Evolutionary conservation across 495 filamentous ascomycete species (phyloP), one percentile per base, ranked within the genome.

Genomic region (Chaetomidium leptoderma): DNA sequence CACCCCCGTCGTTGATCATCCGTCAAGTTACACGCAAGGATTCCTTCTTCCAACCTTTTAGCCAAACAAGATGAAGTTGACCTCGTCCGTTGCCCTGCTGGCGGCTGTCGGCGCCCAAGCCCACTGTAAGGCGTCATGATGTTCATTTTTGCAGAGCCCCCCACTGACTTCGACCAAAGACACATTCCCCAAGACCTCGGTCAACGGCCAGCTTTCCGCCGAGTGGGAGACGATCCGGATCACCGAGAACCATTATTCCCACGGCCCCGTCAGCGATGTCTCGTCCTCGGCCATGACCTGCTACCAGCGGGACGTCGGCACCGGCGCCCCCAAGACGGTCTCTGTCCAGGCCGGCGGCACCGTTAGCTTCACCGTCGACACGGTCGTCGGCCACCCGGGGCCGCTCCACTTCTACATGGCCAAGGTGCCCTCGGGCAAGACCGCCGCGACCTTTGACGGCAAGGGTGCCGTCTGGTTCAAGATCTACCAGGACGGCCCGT

Each of bases 391-490:
- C 58, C 63, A 76, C 63, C 72, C 74, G 0, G 75, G 74, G 0
- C 72, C 74, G 8, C 59, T 68, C 43, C 80, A 72, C 62, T 77
- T 78, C 60, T 79, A 79, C 51, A 63, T 70, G 54, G 79, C 78
- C 30, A 70, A 81, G 64, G 80, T 77, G 2, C 78, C 78, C 2
- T 53, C 64, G 0, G 78, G 76, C 46, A 40, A 76, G 63, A 74
- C 74, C 0, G 76, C 75, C 0, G 71, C 71, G 13, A 66, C 68
- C 39, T 81, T 71, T 51, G 75, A 81, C 63, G 79, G 79, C 47
- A 70, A 70, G 64, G 79, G 79, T 9, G 66, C 72, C 13, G 76
- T 78, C 2, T 82, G 78, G 77, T 78, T 76, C 66, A 82, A 82
- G 71, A 77, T 82, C 49, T 79, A 65, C 61, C 66, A 76, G 66